Percentiles rank a stretch among this genome's conserved stretches.
These are phyloP conservation scores for Hibiscus mutabilis DNA, from an alignment of 345 rosid species.

Conservation along the genomic window DNA sequence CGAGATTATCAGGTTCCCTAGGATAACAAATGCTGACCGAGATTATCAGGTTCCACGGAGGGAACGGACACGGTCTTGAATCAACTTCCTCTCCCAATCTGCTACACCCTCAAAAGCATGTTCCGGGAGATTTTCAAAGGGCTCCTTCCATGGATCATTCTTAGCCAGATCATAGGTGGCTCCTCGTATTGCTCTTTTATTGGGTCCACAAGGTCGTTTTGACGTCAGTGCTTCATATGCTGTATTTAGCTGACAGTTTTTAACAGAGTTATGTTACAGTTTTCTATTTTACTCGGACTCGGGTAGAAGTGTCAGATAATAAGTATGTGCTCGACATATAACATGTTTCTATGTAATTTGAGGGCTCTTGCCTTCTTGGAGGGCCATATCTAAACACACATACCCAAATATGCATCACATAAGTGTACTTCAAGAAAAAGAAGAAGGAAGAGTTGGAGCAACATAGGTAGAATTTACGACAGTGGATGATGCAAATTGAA, in stretches of 20 bases:
- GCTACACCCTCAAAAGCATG: conserved; percentile 67
- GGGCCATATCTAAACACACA: no score
- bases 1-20: no score
- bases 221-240: conserved; percentile 66
- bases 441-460: neutral
- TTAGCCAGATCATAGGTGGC: conserved; percentile 86
- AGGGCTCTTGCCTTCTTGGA: no score
- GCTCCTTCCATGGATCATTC: conserved; percentile 74
- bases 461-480: neutral
- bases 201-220: conserved; percentile 83
- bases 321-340: no score
- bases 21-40: conserved; percentile 7
- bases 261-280: neutral
- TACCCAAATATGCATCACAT: no score
- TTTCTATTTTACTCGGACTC: neutral
- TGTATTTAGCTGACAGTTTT: conserved; percentile 42
- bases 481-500: neutral
- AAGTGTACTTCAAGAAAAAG: neutral
- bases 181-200: conserved; percentile 59
- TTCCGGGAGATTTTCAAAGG: conserved; percentile 73
- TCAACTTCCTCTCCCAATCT: conserved; percentile 86
- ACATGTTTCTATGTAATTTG: no score
- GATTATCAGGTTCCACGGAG: conserved; percentile 51
- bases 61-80: conserved; percentile 56
- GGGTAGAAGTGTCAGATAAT: neutral